These are phyloP conservation scores for Venturia carpophila DNA, from an alignment of 2,329 filamentous ascomycete species.

Conservation along the genomic window DNA sequence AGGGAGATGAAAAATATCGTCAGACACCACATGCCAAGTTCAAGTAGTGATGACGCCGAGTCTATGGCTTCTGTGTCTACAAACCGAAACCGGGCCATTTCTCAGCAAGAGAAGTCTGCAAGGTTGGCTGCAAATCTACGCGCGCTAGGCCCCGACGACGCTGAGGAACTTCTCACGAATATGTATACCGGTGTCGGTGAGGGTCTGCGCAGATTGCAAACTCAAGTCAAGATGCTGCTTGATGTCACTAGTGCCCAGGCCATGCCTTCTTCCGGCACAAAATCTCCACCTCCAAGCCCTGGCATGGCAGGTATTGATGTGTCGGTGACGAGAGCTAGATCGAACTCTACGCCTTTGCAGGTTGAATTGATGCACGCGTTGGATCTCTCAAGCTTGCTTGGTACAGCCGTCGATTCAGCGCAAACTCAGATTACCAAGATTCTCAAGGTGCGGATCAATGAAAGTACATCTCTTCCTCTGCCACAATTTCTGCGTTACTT, in stretches of 20 bases:
- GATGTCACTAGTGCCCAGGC: constrained; percentile 78
- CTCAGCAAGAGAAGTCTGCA: constrained; percentile 81
- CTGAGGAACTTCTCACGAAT: constrained; percentile 70
- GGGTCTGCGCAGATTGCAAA: constrained; percentile 73
- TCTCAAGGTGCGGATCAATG: constrained; percentile 67
- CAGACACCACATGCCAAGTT: constrained; percentile 77
- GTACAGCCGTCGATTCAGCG: constrained; percentile 71
- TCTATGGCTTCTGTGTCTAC: constrained; percentile 84
- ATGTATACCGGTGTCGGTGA: constrained; percentile 87
- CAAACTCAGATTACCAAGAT: constrained; percentile 68
- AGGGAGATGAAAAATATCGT: constrained; percentile 83
- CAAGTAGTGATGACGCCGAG: constrained; percentile 87
- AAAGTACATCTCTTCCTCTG: constrained; percentile 59
- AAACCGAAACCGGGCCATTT: constrained; percentile 54
- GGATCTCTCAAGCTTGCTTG: constrained; percentile 69
- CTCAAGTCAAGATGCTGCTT: constrained; percentile 88
- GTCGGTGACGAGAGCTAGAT: constrained; percentile 13
- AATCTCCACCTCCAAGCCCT: constrained; percentile 43
- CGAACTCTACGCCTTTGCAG: constrained; percentile 37
- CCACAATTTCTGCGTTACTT: constrained; percentile 73
- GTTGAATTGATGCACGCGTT: constrained; percentile 70
- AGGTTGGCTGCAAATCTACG: constrained; percentile 82
- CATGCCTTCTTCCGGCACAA: constrained; percentile 32
- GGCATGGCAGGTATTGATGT: constrained; percentile 26
- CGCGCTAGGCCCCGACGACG: constrained; percentile 72